Conservation (phyloP, 768 basidiomycete species). For the Suillus placidus region DNA sequence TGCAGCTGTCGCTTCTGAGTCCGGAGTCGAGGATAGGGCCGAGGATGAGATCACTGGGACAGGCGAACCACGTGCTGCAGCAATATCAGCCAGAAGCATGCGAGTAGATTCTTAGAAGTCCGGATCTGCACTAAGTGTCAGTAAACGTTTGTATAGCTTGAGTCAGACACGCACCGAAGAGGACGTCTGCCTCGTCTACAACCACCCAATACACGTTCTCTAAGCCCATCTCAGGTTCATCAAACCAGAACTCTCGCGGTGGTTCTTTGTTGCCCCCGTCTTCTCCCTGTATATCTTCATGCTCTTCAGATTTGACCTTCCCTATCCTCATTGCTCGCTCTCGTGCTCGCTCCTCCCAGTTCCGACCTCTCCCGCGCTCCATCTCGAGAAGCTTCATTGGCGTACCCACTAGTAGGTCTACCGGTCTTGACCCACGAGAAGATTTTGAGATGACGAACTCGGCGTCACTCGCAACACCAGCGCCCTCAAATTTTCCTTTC, state of each 20-base stretch:
- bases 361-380: conserved; percentile 56
- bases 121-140: conserved; percentile 53
- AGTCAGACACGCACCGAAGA: conserved; percentile 62
- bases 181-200: conserved; percentile 88
- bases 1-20: conserved; percentile 11
- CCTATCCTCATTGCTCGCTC: conserved; percentile 28
- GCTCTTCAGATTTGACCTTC: conserved; percentile 33
- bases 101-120: conserved; percentile 82
- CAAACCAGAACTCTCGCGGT: conserved; percentile 42
- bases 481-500: conserved; percentile 34
- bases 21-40: conserved; percentile 19
- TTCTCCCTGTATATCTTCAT: conserved; percentile 20
- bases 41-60: conserved; percentile 21
- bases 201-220: conserved; percentile 85
- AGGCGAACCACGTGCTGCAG: conserved; percentile 49
- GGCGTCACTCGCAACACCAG: conserved; percentile 20
- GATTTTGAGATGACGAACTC: conserved; percentile 32
- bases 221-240: conserved; percentile 61
- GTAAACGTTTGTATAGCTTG: not conserved
- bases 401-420: conserved; percentile 68
- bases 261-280: conserved; percentile 27
- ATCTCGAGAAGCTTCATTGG: conserved; percentile 66
- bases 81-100: conserved; percentile 69
- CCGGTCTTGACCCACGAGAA: conserved; percentile 22
- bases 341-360: conserved; percentile 38